Evolutionary conservation across 306 rosid genomes (phyloP), one percentile per base, ranked within the genome.

Genomic region (Dalbergia cochinchinensis): DNA sequence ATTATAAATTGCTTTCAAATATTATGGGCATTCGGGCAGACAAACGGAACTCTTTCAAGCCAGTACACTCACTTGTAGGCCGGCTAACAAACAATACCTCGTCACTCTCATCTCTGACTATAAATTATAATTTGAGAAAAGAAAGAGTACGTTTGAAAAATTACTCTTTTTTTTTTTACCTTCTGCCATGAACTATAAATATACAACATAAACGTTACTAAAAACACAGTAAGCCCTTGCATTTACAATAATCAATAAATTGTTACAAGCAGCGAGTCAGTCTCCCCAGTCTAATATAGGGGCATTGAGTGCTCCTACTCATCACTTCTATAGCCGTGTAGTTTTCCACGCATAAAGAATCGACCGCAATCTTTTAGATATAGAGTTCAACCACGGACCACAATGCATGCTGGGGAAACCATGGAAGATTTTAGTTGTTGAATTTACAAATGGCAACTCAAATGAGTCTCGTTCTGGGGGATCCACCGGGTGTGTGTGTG

Each of bases 381-480:
- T 51, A 77, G 65, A 73, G 70, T 62, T 70, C 83, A 71, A 74
- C 69, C 59, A 63, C 48, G 65, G 74, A 69, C 67, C 72, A 75
- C 71, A 70, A 69, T 76, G 86, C 81, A 78, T 42, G 72, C 82
- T 10, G 65, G 87, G 84, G 80, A 71, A 72, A 55, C 84, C 80
- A 83, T 3, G 77, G 62, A 64, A 73, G 80, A 76, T 35, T 65
- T 39, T 50, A n/a, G 37, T 70, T 64, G 77, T 70, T 64, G 77
- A 85, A 86, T 89, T 83, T 86, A 92, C 97, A 84, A 11, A 74
- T 37, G 0, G 14, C 67, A 78, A 62, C 76, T 92, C 87, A 92
- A 81, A 92, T 71, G 77, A 81, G 86, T 85, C 98, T 87, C 15
- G 80, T 69, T 79, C 93, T 90, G 11, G 98, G 98, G 77, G 98